Percentiles rank a stretch among this genome's conserved stretches.
Conservation (phyloP, 441 rosid genomes). For the Eugenia klotzschiana region DNA sequence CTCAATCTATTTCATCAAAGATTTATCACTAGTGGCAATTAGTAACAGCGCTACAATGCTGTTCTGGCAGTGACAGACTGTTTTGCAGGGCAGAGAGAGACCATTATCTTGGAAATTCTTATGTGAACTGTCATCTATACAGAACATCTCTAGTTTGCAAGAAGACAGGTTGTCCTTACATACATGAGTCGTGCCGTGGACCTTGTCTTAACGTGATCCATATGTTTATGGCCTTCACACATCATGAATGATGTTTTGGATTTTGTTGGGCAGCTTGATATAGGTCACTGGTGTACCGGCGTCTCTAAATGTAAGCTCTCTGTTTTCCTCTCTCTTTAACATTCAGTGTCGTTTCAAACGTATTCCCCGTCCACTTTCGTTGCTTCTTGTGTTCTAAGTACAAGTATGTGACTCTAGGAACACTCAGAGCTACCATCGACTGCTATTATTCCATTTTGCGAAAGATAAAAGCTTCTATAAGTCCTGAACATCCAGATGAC, state of each 20-base stretch:
- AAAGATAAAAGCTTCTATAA: not conserved
- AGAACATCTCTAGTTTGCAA: not conserved
- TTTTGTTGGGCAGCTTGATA: not conserved
- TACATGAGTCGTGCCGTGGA: fast-evolving
- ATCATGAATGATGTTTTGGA: not conserved
- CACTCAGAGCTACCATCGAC: not conserved
- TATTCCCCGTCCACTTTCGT: not conserved
- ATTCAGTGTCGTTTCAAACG: not conserved
- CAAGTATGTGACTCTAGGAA: not conserved
- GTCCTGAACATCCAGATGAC: not conserved
- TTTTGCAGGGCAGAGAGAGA: not conserved
- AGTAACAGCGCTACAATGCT: not conserved
- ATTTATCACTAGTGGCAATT: not conserved
- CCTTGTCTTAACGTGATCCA: not conserved
- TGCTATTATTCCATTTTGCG: not conserved
- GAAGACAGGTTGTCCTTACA: not conserved
- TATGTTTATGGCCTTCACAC: not conserved
- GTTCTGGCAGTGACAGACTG: not conserved
- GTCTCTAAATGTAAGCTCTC: not conserved
- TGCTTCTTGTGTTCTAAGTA: not conserved
- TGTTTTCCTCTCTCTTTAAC: not conserved
- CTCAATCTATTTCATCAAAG: not conserved
- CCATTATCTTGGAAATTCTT: not conserved
- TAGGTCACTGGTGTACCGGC: not conserved
- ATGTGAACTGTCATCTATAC: not conserved